Base-by-base conservation (phyloP, 371 early-diverging fungal genomes). In the Polyrhizophydium stewartii region DNA sequence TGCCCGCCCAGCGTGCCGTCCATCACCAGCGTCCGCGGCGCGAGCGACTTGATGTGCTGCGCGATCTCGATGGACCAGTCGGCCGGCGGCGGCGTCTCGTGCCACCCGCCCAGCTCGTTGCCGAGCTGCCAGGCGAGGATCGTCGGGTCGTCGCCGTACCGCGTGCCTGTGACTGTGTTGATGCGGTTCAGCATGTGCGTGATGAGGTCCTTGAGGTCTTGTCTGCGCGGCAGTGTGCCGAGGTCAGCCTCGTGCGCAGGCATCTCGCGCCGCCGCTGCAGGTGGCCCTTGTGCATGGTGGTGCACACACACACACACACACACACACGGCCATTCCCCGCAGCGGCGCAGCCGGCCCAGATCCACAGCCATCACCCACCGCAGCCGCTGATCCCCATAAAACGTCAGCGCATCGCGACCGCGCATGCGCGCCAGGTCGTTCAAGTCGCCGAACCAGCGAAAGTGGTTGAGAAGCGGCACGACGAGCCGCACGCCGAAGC, bases 41-140 rank as follows among this genome's bases (percentile, higher is more conserved):
- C 63, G 28, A 63, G 49, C 1, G 60, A 47, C 10, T 72, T 72
- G 55, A 78, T 67, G 52, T 45, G 53, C 19, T 25, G 30, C 19
- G 73, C 66, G n/a, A 78, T 58, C 31, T 38, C 61, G 24, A 65
- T 6, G 17, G 76, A 74, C 79, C 79, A 78, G 1, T 43, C 43
- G 0, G 72, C 22, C 1, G 78, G 75, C 6, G 63, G 59, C 22
- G 22, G 40, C 10, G 31, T 10, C 17, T 58, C 63, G 27, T 28
- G 37, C 58, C 58, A 58, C 1, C 66, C 61, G 24, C 61, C 55
- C 17, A 78, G 64, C 66, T 79, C 79, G 62, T 79, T 79, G 16
- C 79, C 79, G 1, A 66, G 59, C 53, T 79, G 69, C 74, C 74
- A 74, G 3, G 69, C 74, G 19, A 73, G 53, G n/a, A 79, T 62